phyloP scores from a whole-genome alignment of 805 yeast genomes.

The Jamesozyma spencerorum region DNA sequence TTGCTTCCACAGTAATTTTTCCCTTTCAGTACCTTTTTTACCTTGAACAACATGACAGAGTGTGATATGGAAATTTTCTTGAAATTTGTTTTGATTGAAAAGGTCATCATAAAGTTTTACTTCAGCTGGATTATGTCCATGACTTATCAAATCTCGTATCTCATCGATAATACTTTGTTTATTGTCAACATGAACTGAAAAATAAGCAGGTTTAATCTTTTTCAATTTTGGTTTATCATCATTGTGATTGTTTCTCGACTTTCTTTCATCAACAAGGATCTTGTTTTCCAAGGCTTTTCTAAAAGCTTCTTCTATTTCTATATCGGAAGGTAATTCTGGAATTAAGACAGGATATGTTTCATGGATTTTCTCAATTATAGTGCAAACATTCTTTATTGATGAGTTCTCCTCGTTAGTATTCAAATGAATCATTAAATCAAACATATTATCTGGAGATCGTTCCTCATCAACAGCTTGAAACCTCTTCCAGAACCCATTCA shows the following conservation, averaged over 20 bases:
- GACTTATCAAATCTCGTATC: constrained; percentile 4
- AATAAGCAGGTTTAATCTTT: constrained; percentile 34
- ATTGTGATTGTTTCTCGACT: constrained; percentile 15
- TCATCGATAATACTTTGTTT: constrained; percentile 10
- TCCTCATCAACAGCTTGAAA: constrained; percentile 49
- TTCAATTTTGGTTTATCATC: constrained; percentile 8
- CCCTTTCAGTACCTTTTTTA: constrained; percentile 23
- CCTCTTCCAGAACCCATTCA: constrained; percentile 64
- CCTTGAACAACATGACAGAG: constrained; percentile 40
- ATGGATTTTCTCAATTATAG: constrained; percentile 34
- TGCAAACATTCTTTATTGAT: constrained; percentile 41
- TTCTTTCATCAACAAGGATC: constrained; percentile 36
- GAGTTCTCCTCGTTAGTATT: constrained; percentile 36
- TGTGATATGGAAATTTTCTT: constrained; percentile 57
- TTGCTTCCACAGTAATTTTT: constrained; percentile 23
- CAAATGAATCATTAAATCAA: constrained; percentile 58
- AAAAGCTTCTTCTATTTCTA: constrained; percentile 39
- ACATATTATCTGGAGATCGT: constrained; percentile 50
- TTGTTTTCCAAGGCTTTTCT: constrained; percentile 42
- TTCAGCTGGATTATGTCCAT: neutral
- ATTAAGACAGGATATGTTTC: constrained; percentile 38
- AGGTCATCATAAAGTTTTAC: neutral
- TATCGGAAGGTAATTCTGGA: constrained; percentile 34
- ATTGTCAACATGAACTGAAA: constrained; percentile 34
- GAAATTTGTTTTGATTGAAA: constrained; percentile 33